Evolutionary conservation across 345 rosid species (phyloP), one percentile per base, ranked within the genome.

Genomic region (Ceriops tagal): DNA sequence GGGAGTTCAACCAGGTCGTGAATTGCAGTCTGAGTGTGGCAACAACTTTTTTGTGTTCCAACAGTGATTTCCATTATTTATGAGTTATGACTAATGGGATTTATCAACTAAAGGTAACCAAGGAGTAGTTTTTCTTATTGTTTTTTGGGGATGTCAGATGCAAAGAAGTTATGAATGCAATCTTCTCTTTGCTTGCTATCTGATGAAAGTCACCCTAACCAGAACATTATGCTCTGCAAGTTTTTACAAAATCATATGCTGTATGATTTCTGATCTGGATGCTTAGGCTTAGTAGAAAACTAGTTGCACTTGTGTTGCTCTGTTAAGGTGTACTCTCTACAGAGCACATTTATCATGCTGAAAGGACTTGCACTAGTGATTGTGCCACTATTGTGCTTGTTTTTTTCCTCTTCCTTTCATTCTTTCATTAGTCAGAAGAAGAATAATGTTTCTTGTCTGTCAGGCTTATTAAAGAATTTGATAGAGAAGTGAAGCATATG

Each of bases 391-490:
- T 46, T 9, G 49, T 68, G 31, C 27, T 5, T 46, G 47, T 46
- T 43, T 30, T 30, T 31, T 21, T 5, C 39, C 35, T 4, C 24
- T 53, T 62, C 20, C 51, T 58, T 49, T 32, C 21, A 10, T 51
- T 47, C 26, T 8, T 20, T 21, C 46, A 18, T 10, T 24, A 26
- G 27, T 32, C 27, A 21, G 32, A 34, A 49, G 3, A n/a, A 21
- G 46, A 66, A 66, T 39, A 46, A 35, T 22, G 16, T 70, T 53
- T 55, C 28, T 66, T 49, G 55, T 72, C 51, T 75, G 74, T 71
- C 87, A 93, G 98, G 84, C 96, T 93, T 76, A 88, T 93, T 64
- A 93, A 91, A 77, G 98, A 93, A 66, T 93, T 91, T 73, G 98
- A 93, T 68, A 77, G 82, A 73, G 96, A 87, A 86, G 84, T 86